These are phyloP conservation scores for Pleurotus giganteus DNA, from an alignment of 768 basidiomycete species.

Conservation along the genomic window DNA sequence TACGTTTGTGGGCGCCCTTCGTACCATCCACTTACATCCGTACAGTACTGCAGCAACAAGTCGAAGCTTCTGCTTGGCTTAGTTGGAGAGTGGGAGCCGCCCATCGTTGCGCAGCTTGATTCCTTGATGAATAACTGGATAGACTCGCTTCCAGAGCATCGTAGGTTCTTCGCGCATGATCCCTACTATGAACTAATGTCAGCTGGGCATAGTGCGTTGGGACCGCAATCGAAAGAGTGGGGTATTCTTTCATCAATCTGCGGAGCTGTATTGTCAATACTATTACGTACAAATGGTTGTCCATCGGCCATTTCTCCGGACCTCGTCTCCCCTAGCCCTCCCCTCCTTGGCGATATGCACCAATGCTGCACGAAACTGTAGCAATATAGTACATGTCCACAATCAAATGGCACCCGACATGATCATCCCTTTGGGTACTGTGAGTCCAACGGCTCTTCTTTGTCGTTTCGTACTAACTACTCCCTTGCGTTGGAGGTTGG, in stretches of 20 bases:
- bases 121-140: conserved; percentile 73
- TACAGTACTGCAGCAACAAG: conserved; percentile 71
- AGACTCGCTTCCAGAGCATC: conserved; percentile 58
- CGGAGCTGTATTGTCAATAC: conserved; percentile 44
- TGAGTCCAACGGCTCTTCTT: conserved; percentile 6
- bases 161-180: conserved; percentile 30
- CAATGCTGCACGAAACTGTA: conserved; percentile 77
- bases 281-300: conserved; percentile 70
- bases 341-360: conserved; percentile 76
- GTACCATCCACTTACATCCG: neutral
- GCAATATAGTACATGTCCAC: conserved; percentile 69
- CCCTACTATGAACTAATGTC: neutral
- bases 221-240: conserved; percentile 44
- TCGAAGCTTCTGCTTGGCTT: conserved; percentile 51
- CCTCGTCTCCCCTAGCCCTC: conserved; percentile 45
- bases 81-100: conserved; percentile 46
- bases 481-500: conserved; percentile 20
- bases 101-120: conserved; percentile 68
- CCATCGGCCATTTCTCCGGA: conserved; percentile 73
- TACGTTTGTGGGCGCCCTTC: too few relatives aligned
- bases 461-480: neutral
- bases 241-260: conserved; percentile 59
- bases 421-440: conserved; percentile 21
- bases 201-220: conserved; percentile 54
- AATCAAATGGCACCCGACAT: conserved; percentile 34